phyloP scores from a whole-genome alignment of 768 basidiomycete genomes.

The Chiua virens region DNA sequence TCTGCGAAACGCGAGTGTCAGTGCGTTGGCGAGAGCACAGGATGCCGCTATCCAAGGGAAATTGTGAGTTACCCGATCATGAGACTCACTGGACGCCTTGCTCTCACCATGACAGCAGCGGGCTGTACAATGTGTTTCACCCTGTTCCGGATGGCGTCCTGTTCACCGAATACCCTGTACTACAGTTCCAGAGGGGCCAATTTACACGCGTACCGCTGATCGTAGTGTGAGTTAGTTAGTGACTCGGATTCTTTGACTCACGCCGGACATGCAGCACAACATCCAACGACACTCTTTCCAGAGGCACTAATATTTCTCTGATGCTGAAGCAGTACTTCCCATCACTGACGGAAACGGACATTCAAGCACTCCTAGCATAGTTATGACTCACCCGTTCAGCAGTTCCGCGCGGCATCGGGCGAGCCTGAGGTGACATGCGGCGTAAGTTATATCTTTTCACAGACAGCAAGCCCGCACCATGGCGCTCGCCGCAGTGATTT shows the following conservation, averaged over 20 bases:
- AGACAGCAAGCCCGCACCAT: too few relatives aligned
- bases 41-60: conserved; percentile 42
- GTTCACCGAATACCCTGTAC: conserved; percentile 51
- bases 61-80: conserved; percentile 37
- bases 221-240: conserved; percentile 43
- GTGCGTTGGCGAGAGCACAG: conserved; percentile 53
- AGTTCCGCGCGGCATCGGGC: conserved; percentile 45
- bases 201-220: conserved; percentile 56
- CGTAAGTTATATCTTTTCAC: conserved; percentile 34
- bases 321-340: conserved; percentile 47
- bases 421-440: conserved; percentile 53
- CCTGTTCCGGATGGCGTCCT: conserved; percentile 57
- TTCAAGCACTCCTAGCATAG: conserved; percentile 38
- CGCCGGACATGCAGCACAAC: conserved; percentile 43
- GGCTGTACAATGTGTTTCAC: conserved; percentile 47
- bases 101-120: conserved; percentile 29
- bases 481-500: too few relatives aligned
- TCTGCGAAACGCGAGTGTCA: conserved; percentile 49
- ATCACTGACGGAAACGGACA: conserved; percentile 38
- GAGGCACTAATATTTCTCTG: conserved; percentile 34
- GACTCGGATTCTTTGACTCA: conserved; percentile 1
- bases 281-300: conserved; percentile 58
- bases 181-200: conserved; percentile 45
- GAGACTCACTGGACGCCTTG: background rate
- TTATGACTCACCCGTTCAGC: conserved; percentile 43